Base-by-base conservation (phyloP, 2,329 filamentous ascomycete genomes). In the Fusarium humuli region DNA sequence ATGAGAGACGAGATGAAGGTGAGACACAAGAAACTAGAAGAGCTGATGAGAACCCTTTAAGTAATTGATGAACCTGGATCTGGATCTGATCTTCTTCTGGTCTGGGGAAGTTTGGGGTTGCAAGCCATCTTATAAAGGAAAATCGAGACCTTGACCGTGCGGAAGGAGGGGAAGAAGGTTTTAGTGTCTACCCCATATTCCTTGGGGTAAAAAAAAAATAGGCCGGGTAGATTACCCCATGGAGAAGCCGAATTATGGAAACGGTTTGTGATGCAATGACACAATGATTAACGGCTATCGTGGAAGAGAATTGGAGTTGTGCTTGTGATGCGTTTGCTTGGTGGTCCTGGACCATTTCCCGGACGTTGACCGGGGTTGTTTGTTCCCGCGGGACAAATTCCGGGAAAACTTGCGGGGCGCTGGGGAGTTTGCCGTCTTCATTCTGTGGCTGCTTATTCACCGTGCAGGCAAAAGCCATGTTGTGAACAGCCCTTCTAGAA, bases 71-170 rank as follows among this genome's bases (percentile, higher is more conserved):
- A n/a, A n/a, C n/a, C 52, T 55, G 41, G 23, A 52, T 41, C 37
- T 52, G 45, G 23, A 27, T 46, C 47, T 63, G 47, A 27, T 52
- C 48, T 52, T 25, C 40, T 62, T 40, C 22, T 42, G 13, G 34
- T 61, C 49, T n/a, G 46, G 59, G 59, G 57, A 62, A 62, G 29
- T 44, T 63, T 8, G 54, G 58, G 47, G 47, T n/a, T n/a, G n/a
- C n/a, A n/a, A n/a, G n/a, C n/a, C n/a, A 63, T 63, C 58, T 63
- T 63, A 63, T 63, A 63, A 32, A 22, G 5, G 34, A 45, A 10
- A 32, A 37, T 37, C 42, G 10, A 20, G 12, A 29, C 59, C 25
- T 54, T 46, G 18, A 22, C 29, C 4, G 13, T 29, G 46, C 41
- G 57, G 32, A 49, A n/a, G 41, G 14, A 34, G 32, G 30, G n/a